Base-by-base conservation (phyloP, 345 rosid genomes). In the Eucalyptus viminalis region DNA sequence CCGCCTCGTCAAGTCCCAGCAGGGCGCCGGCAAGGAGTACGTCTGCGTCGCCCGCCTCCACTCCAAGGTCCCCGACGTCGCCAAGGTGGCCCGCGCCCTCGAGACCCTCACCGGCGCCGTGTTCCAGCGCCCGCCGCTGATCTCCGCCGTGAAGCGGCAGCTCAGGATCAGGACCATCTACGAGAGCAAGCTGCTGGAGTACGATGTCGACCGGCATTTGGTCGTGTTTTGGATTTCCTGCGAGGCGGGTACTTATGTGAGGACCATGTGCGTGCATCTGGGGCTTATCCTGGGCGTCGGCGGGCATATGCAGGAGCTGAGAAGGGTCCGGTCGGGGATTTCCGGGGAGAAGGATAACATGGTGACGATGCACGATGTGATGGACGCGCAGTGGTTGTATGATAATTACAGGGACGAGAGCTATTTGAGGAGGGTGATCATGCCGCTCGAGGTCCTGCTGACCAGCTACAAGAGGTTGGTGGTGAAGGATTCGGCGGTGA, bases 351-450 rank as follows among this genome's bases (percentile, higher is more conserved):
- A 90, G 86, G 97, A 97, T 95, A 97, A 97, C 88, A 97, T 97
- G 99, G 99, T 97, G 87, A 95, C 98, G 1, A 97, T 97, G 99
- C 99, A 97, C 80, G 99, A 97, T 95, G 95, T 97, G 43, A 94
- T 97, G 98, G 99, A 97, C 93, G 99, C 97, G n/a, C 99, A 97
- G 87, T 97, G 96, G 96, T 87, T 95, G 86, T 94, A 94, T 90
- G 96, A 96, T 86, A 95, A 94, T 47, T 89, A 92, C 43, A 91
- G 92, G 44, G 98, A 96, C 86, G 99, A 97, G 93, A 86, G 90
- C 86, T 97, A 97, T 86, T 90, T 97, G 89, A 96, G 99, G 95
- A 93, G 99, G 85, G 98, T 93, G 49, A 92, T 97, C 88, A 97
- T 97, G 99, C 99, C 99, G 1, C 95, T 97, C 24, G 99, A 97